A percentile compares a stretch with the other conserved stretches of the same genome.
These are phyloP conservation scores for Rhynchospora tenuis DNA, from an alignment of 176 grass and related monocot species.

Conservation along the genomic window DNA sequence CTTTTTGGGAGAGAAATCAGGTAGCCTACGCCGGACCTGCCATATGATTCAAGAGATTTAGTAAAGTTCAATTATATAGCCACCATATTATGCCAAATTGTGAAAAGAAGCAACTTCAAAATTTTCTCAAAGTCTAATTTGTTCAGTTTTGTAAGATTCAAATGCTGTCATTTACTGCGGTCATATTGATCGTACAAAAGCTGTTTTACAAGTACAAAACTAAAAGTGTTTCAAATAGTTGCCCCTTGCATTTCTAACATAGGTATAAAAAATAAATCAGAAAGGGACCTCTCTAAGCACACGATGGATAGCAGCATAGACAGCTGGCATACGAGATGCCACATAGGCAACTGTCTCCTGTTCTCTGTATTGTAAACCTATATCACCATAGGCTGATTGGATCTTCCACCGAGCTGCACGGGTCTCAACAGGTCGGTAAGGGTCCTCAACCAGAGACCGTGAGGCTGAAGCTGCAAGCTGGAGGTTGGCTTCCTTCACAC, in stretches of 20 bases:
- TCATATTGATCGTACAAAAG: background rate
- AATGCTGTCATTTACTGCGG: background rate
- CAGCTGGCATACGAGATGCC: constrained; percentile 81
- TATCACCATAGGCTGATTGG: constrained; percentile 68
- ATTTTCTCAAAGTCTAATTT: background rate
- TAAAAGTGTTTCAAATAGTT: background rate
- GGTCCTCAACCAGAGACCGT: constrained; percentile 55
- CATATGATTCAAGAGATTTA: background rate
- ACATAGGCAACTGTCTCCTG: constrained; percentile 85
- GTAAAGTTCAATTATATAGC: background rate
- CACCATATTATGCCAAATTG: background rate
- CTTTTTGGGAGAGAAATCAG: constrained; percentile 62
- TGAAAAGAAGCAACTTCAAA: background rate
- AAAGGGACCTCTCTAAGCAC: constrained; percentile 75
- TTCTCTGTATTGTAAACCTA: constrained; percentile 59
- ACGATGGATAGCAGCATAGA: constrained; percentile 73
- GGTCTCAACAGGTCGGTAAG: constrained; percentile 40
- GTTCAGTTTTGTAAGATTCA: background rate
- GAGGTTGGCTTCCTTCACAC: constrained; percentile 51
- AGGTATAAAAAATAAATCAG: background rate
- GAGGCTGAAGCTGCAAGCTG: constrained; percentile 59
- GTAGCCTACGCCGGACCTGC: constrained; percentile 60
- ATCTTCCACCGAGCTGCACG: constrained; percentile 66
- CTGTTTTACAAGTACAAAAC: background rate
- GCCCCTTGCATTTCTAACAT: background rate